Evolutionary conservation across 768 basidiomycete species (phyloP), one percentile per base, ranked within the genome.

Genomic region (Boletus reticulatus): DNA sequence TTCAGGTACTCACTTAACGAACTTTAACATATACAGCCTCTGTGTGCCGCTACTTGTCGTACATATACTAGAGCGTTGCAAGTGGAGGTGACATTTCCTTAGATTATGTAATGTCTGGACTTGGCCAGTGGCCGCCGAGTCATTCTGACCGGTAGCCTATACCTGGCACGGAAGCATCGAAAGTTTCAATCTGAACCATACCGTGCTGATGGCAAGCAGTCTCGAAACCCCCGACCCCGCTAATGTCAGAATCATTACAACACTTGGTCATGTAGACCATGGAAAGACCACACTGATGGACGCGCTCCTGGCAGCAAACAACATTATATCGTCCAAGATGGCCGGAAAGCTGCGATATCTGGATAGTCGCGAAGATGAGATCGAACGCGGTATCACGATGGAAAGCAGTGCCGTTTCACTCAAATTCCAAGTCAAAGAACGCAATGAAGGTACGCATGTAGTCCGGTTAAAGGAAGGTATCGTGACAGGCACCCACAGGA

Each of bases 381-480:
- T 98, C 65, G 88, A 98, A 73, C 78, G 97, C 48, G 97, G 97
- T 3, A 99, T 99, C 57, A 98, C 97, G 0, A 98, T 99, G 97
- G 95, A 99, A 73, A 93, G 92, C 60, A 94, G 92, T 69, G 95
- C 97, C 0, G 89, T 98, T 7, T 94, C 91, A 5, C 76, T 98
- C 51, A 82, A 84, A 58, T 99, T 97, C 66, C 88, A 90, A 59
- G 90, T 92, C 53, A 79, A 84, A 73, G 85, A 85, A 37, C 77
- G 75, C 49, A 71, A 79, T 37, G 85, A 80, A 72, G 85, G 92
- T 90, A 69, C 58, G 82, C 73, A 36, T 36, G n/a, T 37, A 38
- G 43, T 43, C 41, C 50, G 51, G 48, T 42, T 20, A 48, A 50
- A 14, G n/a, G 39, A 51, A 37, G 44, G 56, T 62, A 60, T 43